phyloP scores from a whole-genome alignment of 257 asterid genomes.

The Scutellaria minor region DNA sequence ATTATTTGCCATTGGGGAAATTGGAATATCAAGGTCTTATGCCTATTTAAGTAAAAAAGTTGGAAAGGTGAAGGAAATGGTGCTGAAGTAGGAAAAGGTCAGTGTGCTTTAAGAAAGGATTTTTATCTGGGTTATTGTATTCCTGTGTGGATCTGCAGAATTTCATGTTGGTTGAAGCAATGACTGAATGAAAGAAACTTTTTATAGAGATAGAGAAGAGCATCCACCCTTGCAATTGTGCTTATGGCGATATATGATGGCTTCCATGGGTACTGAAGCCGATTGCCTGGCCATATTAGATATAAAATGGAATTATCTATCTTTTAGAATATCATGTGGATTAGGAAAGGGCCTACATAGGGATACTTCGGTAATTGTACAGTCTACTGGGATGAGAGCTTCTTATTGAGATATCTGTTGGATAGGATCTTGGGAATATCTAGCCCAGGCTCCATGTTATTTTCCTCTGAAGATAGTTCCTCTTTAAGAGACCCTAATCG shows the following conservation, averaged over 20 bases:
- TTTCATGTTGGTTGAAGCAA: conserved; percentile 30
- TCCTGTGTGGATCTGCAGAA: conserved; percentile 29
- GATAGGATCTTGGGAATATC: conserved; percentile 11
- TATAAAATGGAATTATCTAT: conserved; percentile 10
- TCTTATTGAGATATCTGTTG: conserved; percentile 12
- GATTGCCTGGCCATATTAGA: conserved; percentile 8
- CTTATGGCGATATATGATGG: conserved; percentile 21
- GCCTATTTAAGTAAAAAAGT: conserved; percentile 13
- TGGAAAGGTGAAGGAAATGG: conserved; percentile 20
- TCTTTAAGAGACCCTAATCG: background rate
- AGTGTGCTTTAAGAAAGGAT: conserved; percentile 24
- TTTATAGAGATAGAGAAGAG: conserved; percentile 24
- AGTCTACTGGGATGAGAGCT: conserved; percentile 31
- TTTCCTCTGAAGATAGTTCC: background rate
- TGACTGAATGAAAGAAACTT: background rate
- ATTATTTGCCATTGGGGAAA: conserved; percentile 26
- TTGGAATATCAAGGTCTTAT: conserved; percentile 15
- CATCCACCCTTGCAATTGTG: conserved; percentile 20
- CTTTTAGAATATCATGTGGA: conserved; percentile 29
- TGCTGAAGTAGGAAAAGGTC: conserved; percentile 6
- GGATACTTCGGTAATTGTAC: background rate
- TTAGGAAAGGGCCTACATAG: conserved; percentile 9
- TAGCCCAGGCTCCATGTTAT: conserved; percentile 1
- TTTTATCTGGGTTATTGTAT: conserved; percentile 10
- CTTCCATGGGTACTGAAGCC: conserved; percentile 27